Evolutionary conservation across 2,329 filamentous ascomycete species (phyloP).

Genomic region (Talaromyces sp.): DNA sequence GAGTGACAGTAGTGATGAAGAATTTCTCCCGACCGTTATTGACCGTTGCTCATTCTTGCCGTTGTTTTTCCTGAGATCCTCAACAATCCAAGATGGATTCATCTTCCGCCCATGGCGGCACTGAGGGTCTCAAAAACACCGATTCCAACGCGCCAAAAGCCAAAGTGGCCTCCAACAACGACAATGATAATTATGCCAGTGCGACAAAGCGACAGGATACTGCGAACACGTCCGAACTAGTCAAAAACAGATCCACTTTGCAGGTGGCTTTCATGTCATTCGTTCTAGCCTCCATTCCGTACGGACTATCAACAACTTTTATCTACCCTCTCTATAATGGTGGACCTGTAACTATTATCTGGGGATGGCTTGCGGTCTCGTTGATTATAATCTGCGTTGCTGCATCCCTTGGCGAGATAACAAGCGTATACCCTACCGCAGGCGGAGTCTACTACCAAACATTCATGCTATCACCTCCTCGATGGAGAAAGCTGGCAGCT

Average conservation of each 20-base stretch:
- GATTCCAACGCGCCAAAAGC: not conserved
- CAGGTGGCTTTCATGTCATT: slow-evolving; percentile 35
- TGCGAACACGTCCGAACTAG: not conserved
- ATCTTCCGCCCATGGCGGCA: not conserved
- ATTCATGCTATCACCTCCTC: slow-evolving; percentile 63
- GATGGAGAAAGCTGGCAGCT: slow-evolving; percentile 58
- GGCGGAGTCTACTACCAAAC: slow-evolving; percentile 76
- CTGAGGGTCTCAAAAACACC: not conserved
- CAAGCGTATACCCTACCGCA: slow-evolving; percentile 69
- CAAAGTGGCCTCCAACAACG: not conserved
- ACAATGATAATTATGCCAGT: not conserved
- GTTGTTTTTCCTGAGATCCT: not conserved
- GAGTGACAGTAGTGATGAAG: not conserved
- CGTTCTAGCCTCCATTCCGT: slow-evolving; percentile 68
- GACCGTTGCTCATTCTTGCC: not conserved
- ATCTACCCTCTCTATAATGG: slow-evolving; percentile 62
- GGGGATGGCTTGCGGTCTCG: slow-evolving; percentile 67
- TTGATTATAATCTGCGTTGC: slow-evolving; percentile 67
- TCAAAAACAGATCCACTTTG: not conserved
- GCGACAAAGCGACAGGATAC: not conserved
- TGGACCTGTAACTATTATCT: slow-evolving; percentile 64
- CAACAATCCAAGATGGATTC: not conserved
- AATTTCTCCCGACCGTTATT: not conserved
- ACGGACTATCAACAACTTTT: slow-evolving; percentile 66
- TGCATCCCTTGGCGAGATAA: slow-evolving; percentile 66